Evolutionary conservation across 116 monocot genomes (phyloP), one percentile per base, ranked within the genome.

Genomic region (Thalassia testudinum): DNA sequence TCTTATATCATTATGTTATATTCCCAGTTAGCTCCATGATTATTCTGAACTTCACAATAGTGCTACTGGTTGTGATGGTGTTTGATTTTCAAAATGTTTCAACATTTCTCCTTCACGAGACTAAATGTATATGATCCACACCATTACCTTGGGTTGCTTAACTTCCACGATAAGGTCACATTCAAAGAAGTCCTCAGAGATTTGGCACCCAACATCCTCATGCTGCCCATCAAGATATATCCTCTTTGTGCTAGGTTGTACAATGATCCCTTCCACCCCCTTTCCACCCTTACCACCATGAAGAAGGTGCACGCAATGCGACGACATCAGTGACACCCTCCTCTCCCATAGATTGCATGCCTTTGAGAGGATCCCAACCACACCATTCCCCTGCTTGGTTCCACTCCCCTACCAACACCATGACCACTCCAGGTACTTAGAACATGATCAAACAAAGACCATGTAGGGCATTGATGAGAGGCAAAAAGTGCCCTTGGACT

Each of bases 91-190:
- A n/a, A n/a, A n/a, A n/a, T n/a, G n/a, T n/a, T n/a, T n/a, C n/a
- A n/a, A n/a, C n/a, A n/a, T n/a, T n/a, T n/a, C n/a, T n/a, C n/a
- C n/a, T n/a, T n/a, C n/a, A n/a, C n/a, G n/a, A n/a, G n/a, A n/a
- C n/a, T n/a, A n/a, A n/a, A n/a, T n/a, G n/a, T n/a, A n/a, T n/a
- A n/a, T n/a, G n/a, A n/a, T n/a, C n/a, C 19, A 0, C 21, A 1
- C 53, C 26, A 37, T 53, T 21, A 85, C 88, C 88, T 88, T 85
- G 18, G 95, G 95, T 63, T 87, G 88, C 64, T 88, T 95, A 28
- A 95, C 70, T 19, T 88, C 95, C 42, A 95, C 29, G 51, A 95
- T 79, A 37, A 95, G 78, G 50, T 88, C 95, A 63, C 95, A 95
- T 21, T 75, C 69, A 12, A 81, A 88, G 21, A 95, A 66, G 69